Evolutionary conservation across 306 rosid genomes (phyloP).

Genomic region (Vigna hirtella): DNA sequence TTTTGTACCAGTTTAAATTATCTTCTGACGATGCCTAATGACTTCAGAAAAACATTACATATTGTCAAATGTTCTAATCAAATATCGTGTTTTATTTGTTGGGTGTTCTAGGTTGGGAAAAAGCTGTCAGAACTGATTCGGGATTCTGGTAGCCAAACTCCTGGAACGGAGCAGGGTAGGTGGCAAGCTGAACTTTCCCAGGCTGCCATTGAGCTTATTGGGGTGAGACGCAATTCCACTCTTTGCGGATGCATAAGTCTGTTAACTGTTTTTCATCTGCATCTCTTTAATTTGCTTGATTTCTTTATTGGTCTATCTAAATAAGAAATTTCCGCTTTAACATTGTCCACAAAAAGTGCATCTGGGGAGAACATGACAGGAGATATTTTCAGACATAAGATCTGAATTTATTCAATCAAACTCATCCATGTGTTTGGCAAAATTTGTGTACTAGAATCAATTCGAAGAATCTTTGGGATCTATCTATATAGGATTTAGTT

Average conservation of each 20-base stretch:
- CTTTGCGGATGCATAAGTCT: background rate
- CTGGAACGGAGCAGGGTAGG: conserved; percentile 91
- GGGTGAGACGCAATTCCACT: conserved; percentile 63
- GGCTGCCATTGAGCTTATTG: conserved; percentile 96
- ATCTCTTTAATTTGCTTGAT: background rate
- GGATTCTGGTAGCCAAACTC: conserved; percentile 85
- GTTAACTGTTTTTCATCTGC: conserved; percentile 31
- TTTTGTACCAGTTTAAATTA: background rate
- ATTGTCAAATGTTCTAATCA: conserved; percentile 7
- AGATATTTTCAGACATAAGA: background rate
- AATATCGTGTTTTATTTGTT: conserved; percentile 34
- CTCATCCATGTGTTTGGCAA: too few species aligned
- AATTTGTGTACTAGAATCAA: too few species aligned
- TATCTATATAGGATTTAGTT: too few species aligned
- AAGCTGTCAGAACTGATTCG: conserved; percentile 91
- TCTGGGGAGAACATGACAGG: background rate
- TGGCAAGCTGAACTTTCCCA: conserved; percentile 99
- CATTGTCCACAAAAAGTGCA: too few species aligned
- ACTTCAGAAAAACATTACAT: background rate
- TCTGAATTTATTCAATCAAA: background rate
- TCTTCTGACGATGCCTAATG: background rate
- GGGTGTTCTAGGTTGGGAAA: conserved; percentile 83
- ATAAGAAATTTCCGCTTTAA: too few species aligned
- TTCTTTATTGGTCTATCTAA: background rate
- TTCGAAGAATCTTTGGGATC: too few species aligned